Percentiles rank a stretch among this genome's conserved stretches.
These are phyloP conservation scores for Nyssa sinensis DNA, from an alignment of 148 eudicot species.

Conservation along the genomic window DNA sequence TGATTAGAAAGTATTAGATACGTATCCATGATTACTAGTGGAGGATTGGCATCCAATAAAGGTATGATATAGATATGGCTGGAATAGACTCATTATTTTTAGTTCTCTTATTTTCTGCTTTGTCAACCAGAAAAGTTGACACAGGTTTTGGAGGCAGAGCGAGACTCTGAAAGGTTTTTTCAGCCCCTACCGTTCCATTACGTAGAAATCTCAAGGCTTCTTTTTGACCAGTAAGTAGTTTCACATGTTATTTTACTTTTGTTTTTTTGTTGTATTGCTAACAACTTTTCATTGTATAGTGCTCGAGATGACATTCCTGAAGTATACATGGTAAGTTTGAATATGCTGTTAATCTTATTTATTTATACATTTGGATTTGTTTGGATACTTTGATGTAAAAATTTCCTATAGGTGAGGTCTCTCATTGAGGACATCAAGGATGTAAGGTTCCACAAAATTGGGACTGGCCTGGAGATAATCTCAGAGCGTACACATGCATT, in stretches of 20 bases:
- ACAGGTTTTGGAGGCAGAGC: conserved; percentile 79
- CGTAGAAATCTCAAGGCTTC: conserved; percentile 89
- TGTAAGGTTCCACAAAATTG: conserved; percentile 95
- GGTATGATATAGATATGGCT: no score
- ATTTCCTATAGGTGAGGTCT: conserved; percentile 67
- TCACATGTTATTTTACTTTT: not conserved
- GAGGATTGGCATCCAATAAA: no score
- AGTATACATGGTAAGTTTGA: conserved; percentile 69
- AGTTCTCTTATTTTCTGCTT: conserved; percentile 16
- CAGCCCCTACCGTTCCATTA: conserved; percentile 93
- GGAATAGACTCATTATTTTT: not conserved
- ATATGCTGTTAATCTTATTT: conserved; percentile 4
- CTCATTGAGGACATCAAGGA: conserved; percentile 95
- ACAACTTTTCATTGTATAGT: conserved; percentile 38
- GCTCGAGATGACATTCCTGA: conserved; percentile 91
- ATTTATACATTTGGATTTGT: not conserved
- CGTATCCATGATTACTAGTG: no score
- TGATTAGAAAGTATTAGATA: no score
- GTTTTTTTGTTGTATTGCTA: conserved; percentile 5
- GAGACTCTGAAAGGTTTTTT: conserved; percentile 82
- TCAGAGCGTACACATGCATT: conserved; percentile 80
- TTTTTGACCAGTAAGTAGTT: conserved; percentile 85
- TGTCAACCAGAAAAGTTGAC: conserved; percentile 62
- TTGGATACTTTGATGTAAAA: not conserved
- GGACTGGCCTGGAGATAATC: conserved; percentile 84